Evolutionary conservation across 2,329 filamentous ascomycete genomes (phyloP).

Genomic region (Arthrobotrys sinensis): DNA sequence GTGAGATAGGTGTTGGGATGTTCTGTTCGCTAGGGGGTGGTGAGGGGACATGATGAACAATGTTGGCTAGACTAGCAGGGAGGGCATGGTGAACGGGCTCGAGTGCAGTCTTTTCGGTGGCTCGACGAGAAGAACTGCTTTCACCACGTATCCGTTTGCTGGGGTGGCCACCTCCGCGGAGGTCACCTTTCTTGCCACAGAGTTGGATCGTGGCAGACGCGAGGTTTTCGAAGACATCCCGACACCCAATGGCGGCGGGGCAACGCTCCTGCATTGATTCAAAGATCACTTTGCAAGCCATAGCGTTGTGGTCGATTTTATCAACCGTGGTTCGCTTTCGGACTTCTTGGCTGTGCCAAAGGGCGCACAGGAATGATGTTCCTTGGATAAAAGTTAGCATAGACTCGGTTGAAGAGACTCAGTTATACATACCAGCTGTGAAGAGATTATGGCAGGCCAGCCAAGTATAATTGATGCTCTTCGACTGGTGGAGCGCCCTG

Average conservation of each 20-base stretch:
- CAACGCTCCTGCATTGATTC: conserved; percentile 64
- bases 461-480: conserved; percentile 71
- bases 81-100: conserved; percentile 61
- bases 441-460: conserved; percentile 71
- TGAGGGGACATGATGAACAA: conserved; percentile 59
- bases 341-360: conserved; percentile 64
- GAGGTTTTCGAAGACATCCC: conserved; percentile 64
- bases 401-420: background rate
- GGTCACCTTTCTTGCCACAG: conserved; percentile 60
- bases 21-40: conserved; percentile 57
- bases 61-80: conserved; percentile 63
- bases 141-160: conserved; percentile 62
- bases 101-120: conserved; percentile 51
- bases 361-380: conserved; percentile 64
- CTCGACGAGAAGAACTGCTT: conserved; percentile 41
- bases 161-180: conserved; percentile 51
- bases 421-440: conserved; percentile 68
- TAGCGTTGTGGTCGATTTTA: conserved; percentile 63
- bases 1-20: conserved; percentile 40
- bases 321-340: conserved; percentile 63
- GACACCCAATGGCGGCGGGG: conserved; percentile 63
- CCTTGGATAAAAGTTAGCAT: conserved; percentile 31
- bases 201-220: conserved; percentile 63
- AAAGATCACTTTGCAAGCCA: conserved; percentile 63
- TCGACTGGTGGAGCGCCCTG: conserved; percentile 68